Evolutionary conservation across 2,329 filamentous ascomycete genomes (phyloP).

Genomic region (Arthrocladium fulminans): DNA sequence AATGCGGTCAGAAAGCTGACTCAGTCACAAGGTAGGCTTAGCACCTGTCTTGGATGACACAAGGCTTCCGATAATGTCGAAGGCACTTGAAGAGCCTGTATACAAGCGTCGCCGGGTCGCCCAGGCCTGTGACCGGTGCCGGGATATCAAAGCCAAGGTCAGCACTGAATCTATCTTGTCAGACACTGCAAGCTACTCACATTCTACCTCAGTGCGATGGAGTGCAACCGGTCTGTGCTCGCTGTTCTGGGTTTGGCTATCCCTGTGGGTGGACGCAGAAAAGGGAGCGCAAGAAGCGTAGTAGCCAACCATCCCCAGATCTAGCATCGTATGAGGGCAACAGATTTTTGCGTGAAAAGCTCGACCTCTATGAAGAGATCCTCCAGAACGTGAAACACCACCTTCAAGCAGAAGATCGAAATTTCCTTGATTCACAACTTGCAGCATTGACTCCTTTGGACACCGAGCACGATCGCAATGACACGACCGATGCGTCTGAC

Average conservation of each 20-base stretch:
- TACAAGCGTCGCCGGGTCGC: too few species aligned
- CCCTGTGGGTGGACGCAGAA: constrained; percentile 22
- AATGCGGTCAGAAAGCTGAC: too few species aligned
- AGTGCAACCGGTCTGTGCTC: constrained; percentile 23
- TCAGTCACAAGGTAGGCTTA: too few species aligned
- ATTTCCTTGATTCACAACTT: constrained; percentile 12
- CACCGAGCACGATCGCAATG: constrained; percentile 15
- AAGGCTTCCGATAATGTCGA: too few species aligned
- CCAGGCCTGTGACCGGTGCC: too few species aligned
- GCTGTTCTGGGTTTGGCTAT: constrained; percentile 26
- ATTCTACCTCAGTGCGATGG: constrained; percentile 27
- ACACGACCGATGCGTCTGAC: constrained; percentile 14
- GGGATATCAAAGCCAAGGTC: too few species aligned
- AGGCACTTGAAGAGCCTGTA: too few species aligned
- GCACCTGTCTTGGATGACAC: too few species aligned
- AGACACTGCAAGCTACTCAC: too few species aligned
- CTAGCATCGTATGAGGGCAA: too few species aligned
- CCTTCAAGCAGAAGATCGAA: constrained; percentile 7
- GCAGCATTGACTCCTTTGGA: constrained; percentile 16
- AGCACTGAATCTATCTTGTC: not conserved
- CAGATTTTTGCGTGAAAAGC: constrained; percentile 8
- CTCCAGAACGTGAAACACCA: constrained; percentile 6
- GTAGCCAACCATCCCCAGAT: constrained; percentile 12
- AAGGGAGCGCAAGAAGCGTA: not conserved
- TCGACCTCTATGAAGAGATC: constrained; percentile 8